Conservation (phyloP, 352 stramenopile species). For the Peronospora farinosa region DNA sequence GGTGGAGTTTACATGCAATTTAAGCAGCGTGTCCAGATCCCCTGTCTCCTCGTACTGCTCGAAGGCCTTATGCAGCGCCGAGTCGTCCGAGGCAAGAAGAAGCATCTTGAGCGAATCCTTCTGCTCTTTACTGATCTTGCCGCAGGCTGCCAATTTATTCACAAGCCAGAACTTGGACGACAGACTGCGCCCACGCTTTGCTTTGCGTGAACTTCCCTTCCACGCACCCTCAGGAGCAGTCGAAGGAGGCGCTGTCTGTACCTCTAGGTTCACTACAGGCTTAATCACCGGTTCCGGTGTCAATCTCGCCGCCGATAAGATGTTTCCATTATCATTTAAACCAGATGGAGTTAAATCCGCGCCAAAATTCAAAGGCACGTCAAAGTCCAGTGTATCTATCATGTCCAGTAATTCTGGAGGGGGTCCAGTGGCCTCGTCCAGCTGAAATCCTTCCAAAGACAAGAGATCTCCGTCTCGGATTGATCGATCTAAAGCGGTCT, state of each 20-base stretch:
- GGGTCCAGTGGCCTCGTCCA: slow-evolving; percentile 36
- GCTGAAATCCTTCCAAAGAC: slow-evolving; percentile 55
- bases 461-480: slow-evolving; percentile 80
- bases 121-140: slow-evolving; percentile 78
- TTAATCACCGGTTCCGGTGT: slow-evolving; percentile 21
- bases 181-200: slow-evolving; percentile 62
- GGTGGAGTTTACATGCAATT: slow-evolving; percentile 47
- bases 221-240: slow-evolving; percentile 3
- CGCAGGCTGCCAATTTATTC: slow-evolving; percentile 72
- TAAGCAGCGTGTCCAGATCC: slow-evolving; percentile 67
- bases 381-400: slow-evolving; percentile 62
- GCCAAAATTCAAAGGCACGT: slow-evolving; percentile 38
- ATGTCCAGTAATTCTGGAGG: slow-evolving; percentile 64
- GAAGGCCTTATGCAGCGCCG: slow-evolving; percentile 60
- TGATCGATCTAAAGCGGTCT: slow-evolving; percentile 61
- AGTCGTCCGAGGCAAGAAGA: slow-evolving; percentile 73
- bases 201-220: slow-evolving; percentile 35
- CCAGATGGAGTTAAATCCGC: slow-evolving; percentile 20
- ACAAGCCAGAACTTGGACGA: slow-evolving; percentile 85
- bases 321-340: slow-evolving; percentile 9
- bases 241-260: slow-evolving; percentile 6
- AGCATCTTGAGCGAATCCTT: slow-evolving; percentile 78
- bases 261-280: slow-evolving; percentile 27
- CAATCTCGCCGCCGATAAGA: slow-evolving; percentile 3
- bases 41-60: slow-evolving; percentile 76